These are phyloP conservation scores for Isoetes engelmannii DNA, from an alignment of 83 land plant species.

Conservation along the genomic window DNA sequence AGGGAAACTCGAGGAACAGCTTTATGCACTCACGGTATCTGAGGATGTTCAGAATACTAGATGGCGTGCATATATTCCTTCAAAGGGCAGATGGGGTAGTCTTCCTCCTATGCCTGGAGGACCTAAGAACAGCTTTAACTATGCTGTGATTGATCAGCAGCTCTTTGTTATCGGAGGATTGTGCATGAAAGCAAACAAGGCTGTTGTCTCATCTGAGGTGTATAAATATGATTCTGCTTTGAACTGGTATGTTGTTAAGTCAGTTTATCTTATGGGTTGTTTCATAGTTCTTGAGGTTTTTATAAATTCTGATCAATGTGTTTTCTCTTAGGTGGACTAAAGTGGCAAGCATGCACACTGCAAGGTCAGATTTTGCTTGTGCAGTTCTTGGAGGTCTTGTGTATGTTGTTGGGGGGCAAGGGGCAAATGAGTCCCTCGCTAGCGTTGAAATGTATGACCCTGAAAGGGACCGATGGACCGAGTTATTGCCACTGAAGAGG, in stretches of 20 bases:
- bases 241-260: constrained; percentile 36
- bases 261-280: neutral
- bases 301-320: neutral
- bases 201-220: constrained; percentile 43
- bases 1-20: neutral
- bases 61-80: constrained; percentile 50
- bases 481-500: constrained; percentile 48
- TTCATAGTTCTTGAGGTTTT: neutral
- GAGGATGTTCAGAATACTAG: constrained; percentile 31
- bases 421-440: constrained; percentile 45
- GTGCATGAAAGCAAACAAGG: constrained; percentile 24
- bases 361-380: constrained; percentile 75
- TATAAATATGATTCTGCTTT: constrained; percentile 64
- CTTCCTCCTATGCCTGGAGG: constrained; percentile 74
- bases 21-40: constrained; percentile 29
- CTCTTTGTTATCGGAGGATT: constrained; percentile 62
- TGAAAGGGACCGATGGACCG: constrained; percentile 42
- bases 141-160: constrained; percentile 52
- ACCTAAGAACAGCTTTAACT: constrained; percentile 45
- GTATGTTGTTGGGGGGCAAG: constrained; percentile 69
- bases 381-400: constrained; percentile 55
- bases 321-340: constrained; percentile 49
- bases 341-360: constrained; percentile 50
- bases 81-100: constrained; percentile 16
- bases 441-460: constrained; percentile 66